phyloP scores from a whole-genome alignment of 2,329 filamentous ascomycete genomes.

The Alternaria ventricosa region DNA sequence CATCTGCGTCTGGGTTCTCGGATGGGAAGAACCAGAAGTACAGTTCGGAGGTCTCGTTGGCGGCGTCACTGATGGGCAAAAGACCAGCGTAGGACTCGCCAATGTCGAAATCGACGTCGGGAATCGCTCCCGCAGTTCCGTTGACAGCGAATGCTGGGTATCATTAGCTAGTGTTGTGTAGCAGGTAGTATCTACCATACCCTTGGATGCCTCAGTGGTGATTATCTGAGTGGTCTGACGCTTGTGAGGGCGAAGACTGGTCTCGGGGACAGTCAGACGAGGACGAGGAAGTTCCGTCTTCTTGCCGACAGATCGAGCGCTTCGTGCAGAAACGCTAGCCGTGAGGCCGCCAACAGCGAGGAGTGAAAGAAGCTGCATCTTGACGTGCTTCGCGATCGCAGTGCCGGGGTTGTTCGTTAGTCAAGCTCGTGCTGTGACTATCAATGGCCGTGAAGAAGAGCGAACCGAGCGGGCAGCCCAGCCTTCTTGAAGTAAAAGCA shows the following conservation, averaged over 20 bases:
- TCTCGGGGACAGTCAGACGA: conserved; percentile 29
- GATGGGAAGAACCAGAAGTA: conserved; percentile 65
- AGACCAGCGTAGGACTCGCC: conserved; percentile 55
- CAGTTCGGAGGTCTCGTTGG: conserved; percentile 55
- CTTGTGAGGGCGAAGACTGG: conserved; percentile 26
- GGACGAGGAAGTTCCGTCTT: conserved; percentile 36
- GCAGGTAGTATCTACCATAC: not conserved
- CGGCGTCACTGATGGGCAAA: conserved; percentile 59
- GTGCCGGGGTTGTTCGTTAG: not conserved
- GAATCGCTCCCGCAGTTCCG: conserved; percentile 47
- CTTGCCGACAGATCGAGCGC: conserved; percentile 38
- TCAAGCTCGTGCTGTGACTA: conserved; percentile 7
- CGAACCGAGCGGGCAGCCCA: not conserved
- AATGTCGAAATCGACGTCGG: conserved; percentile 58
- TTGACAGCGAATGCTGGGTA: conserved; percentile 46
- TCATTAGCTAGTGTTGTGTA: conserved; percentile 3
- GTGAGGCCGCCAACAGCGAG: conserved; percentile 39
- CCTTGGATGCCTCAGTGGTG: conserved; percentile 47
- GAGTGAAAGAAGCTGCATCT: conserved; percentile 43
- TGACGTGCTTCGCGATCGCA: conserved; percentile 8
- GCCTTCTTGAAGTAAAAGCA: conserved; percentile 6
- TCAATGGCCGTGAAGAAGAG: conserved; percentile 4
- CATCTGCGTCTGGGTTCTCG: conserved; percentile 53
- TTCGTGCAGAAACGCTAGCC: conserved; percentile 35
- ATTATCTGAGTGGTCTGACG: conserved; percentile 41